phyloP scores from a whole-genome alignment of 2,329 filamentous ascomycete species.

The Trichoderma endophyticum region DNA sequence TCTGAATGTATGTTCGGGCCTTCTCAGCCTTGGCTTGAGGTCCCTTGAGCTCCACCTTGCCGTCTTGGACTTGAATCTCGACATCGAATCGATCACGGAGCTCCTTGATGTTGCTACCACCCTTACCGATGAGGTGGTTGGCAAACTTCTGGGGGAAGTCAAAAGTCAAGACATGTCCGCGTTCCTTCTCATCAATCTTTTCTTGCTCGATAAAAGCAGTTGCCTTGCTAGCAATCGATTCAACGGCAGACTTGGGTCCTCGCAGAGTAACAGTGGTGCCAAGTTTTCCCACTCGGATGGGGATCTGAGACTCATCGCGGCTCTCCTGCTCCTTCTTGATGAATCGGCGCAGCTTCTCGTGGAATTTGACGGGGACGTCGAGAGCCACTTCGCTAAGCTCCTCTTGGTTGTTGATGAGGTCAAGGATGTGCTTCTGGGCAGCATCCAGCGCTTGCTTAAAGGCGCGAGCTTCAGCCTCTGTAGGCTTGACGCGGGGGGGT shows the following conservation, averaged over 20 bases:
- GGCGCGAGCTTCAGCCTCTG: constrained; percentile 46
- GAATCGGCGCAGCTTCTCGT: constrained; percentile 60
- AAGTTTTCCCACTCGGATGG: constrained; percentile 56
- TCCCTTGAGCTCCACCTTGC: constrained; percentile 92
- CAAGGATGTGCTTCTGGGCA: constrained; percentile 55
- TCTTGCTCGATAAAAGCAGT: constrained; percentile 79
- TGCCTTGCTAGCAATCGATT: constrained; percentile 69
- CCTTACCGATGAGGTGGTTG: constrained; percentile 74
- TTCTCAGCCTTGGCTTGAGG: constrained; percentile 91
- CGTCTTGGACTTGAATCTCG: constrained; percentile 85
- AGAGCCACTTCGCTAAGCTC: constrained; percentile 48
- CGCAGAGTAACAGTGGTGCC: constrained; percentile 67
- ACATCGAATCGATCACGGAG: constrained; percentile 66
- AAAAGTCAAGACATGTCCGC: constrained; percentile 79
- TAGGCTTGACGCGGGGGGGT: constrained; percentile 53
- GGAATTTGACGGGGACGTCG: constrained; percentile 61
- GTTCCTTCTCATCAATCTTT: constrained; percentile 89
- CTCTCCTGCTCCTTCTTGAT: constrained; percentile 63
- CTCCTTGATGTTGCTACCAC: constrained; percentile 63
- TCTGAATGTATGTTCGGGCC: constrained; percentile 76
- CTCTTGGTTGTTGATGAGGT: constrained; percentile 59
- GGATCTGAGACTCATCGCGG: constrained; percentile 55
- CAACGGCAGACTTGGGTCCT: constrained; percentile 70
- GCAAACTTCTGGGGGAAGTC: constrained; percentile 95
- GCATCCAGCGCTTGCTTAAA: constrained; percentile 56